Conservation (phyloP, 177 flowering plant species). For the Vitis hybrid region DNA sequence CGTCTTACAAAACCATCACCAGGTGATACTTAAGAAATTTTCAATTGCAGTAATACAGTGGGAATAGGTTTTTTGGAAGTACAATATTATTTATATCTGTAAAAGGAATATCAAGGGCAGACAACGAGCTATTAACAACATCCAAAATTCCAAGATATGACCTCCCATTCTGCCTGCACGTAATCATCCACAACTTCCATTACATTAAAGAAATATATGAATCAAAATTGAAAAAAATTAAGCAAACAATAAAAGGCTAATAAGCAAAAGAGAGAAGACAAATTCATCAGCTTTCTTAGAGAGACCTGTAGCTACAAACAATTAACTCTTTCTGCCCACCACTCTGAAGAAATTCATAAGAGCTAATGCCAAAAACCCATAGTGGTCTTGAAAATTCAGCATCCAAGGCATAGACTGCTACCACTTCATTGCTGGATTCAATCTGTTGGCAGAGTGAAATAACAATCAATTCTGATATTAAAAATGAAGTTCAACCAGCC, state of each 20-base stretch:
- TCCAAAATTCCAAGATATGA: conserved; percentile 82
- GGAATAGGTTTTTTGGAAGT: conserved; percentile 20
- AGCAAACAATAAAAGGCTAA: neutral
- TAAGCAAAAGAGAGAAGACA: neutral
- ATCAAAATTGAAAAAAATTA: neutral
- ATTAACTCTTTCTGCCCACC: conserved; percentile 39
- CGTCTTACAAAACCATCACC: conserved; percentile 9
- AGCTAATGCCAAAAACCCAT: conserved; percentile 86
- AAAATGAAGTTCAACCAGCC: neutral
- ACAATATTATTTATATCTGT: conserved; percentile 81
- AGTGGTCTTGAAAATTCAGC: conserved; percentile 90
- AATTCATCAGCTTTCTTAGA: conserved; percentile 5
- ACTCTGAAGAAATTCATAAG: conserved; percentile 67
- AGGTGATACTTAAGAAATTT: neutral
- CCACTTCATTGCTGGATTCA: conserved; percentile 63
- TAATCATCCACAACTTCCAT: conserved; percentile 3
- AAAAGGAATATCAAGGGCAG: conserved; percentile 72
- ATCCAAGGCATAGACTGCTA: conserved; percentile 59
- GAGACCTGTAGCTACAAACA: conserved; percentile 88
- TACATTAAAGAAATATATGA: neutral
- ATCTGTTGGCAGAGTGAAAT: conserved; percentile 38
- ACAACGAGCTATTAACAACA: conserved; percentile 40
- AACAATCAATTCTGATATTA: neutral
- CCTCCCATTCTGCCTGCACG: conserved; percentile 83
- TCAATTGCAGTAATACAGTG: neutral